A percentile compares a stretch with the other conserved stretches of the same genome.
These are phyloP conservation scores for Penicillium sp. DNA, from an alignment of 2,329 filamentous ascomycete species.

Conservation along the genomic window DNA sequence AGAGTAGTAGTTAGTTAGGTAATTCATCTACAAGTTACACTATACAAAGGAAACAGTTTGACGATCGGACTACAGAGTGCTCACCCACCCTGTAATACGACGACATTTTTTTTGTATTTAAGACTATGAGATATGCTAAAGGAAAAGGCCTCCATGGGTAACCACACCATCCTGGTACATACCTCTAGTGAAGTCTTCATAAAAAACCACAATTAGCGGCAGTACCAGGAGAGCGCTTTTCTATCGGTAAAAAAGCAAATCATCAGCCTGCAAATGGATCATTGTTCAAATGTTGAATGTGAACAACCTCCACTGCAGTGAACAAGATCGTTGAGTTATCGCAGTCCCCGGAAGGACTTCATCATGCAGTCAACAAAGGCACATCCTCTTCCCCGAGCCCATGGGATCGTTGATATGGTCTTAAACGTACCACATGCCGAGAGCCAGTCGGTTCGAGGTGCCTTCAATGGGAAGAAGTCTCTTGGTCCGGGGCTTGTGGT, in stretches of 20 bases:
- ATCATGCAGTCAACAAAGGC: background rate
- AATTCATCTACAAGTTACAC: no score
- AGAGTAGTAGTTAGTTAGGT: no score
- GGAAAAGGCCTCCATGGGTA: no score
- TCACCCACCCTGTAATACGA: no score
- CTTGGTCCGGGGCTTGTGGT: slow-evolving; percentile 30
- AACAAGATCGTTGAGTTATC: background rate
- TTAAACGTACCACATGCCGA: slow-evolving; percentile 44
- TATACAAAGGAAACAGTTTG: no score
- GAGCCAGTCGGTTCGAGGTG: slow-evolving; percentile 29
- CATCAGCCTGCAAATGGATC: background rate
- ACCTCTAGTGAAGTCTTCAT: background rate
- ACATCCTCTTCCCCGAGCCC: background rate
- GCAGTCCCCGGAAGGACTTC: background rate
- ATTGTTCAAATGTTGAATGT: no score
- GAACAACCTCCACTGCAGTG: background rate
- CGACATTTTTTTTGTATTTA: background rate
- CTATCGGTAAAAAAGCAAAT: no score
- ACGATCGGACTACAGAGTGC: no score
- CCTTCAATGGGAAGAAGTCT: slow-evolving; percentile 36
- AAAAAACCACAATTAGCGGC: background rate
- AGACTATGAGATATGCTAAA: no score
- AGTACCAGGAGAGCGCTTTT: no score
- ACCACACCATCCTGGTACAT: background rate
- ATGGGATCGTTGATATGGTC: background rate